Base-by-base conservation (phyloP, 192 early-diverging fungal species). In the Coemansia javaensis region DNA sequence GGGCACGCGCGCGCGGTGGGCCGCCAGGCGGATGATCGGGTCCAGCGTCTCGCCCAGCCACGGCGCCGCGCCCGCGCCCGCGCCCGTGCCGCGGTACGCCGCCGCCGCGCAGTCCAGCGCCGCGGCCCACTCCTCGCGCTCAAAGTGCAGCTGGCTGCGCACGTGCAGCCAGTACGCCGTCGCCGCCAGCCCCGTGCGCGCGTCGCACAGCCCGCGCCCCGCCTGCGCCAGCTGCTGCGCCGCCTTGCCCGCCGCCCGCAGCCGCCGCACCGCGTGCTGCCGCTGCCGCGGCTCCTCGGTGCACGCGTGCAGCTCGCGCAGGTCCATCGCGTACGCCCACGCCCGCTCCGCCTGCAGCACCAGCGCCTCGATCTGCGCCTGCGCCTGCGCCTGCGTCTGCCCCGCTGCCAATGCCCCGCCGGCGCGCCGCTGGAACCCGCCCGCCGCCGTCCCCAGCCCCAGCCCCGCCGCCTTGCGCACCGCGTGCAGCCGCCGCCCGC, bases 281-380 rank as follows among this genome's bases (percentile, higher is more conserved):
- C 49, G 52, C 50, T 73, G 69, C 18, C 69, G 63, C 13, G 69
- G 58, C 52, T 73, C 69, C 41, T 73, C 69, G 9, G 69, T 73
- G 42, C 63, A 51, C 27, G 62, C 43, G 42, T 61, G 53, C 45
- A 53, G 58, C 53, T 73, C 69, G 45, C 63, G 62, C 4, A 73
- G 57, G 24, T 73, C 58, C 69, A 73, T 73, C 13, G 69, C 62
- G 35, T 50, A 66, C 2, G 69, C 69, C 69, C 69, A 73, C 5
- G 69, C 63, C 14, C 69, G 62, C 59, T 73, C 69, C 2, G 63
- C 53, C 36, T 66, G 57, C 4, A 73, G 55, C 13, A 73, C 36
- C 27, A 65, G 54, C 16, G 66, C 41, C 22, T 73, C 69, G 2
- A 73, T 31, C 24, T 73, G 69, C 40, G 31, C 54, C 32, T n/a